phyloP scores from a whole-genome alignment of 2,329 filamentous ascomycete species.

The Hysterium pulicare region DNA sequence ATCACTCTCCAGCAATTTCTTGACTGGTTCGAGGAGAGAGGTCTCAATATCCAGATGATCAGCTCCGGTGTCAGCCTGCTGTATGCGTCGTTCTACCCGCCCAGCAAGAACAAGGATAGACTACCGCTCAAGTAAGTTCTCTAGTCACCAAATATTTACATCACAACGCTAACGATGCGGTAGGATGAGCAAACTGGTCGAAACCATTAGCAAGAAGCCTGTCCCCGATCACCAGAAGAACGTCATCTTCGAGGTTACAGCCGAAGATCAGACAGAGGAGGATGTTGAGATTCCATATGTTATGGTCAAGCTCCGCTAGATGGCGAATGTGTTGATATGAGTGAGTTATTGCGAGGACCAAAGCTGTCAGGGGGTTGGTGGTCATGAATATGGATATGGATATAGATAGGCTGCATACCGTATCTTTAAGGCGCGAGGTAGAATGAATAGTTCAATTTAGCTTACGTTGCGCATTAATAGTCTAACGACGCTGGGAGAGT shows the following conservation, averaged over 20 bases:
- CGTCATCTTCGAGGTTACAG: slow-evolving; percentile 91
- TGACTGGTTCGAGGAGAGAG: slow-evolving; percentile 72
- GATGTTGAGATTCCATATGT: slow-evolving; percentile 98
- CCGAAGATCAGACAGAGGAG: slow-evolving; percentile 82
- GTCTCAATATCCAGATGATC: slow-evolving; percentile 83
- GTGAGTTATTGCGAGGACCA: too few species aligned
- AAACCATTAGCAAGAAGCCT: slow-evolving; percentile 85
- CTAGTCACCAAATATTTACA: not conserved
- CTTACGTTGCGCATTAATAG: too few species aligned
- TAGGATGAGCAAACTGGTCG: slow-evolving; percentile 84
- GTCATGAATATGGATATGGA: too few species aligned
- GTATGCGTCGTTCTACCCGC: slow-evolving; percentile 89
- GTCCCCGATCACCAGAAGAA: slow-evolving; percentile 91
- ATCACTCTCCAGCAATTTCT: slow-evolving; percentile 82
- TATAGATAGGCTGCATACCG: too few species aligned
- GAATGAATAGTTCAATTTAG: too few species aligned
- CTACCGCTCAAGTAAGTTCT: slow-evolving; percentile 63
- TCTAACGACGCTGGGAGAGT: too few species aligned
- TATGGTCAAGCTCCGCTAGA: slow-evolving; percentile 69
- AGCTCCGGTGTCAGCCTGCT: slow-evolving; percentile 95
- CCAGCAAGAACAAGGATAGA: slow-evolving; percentile 78
- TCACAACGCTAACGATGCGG: slow-evolving; percentile 18
- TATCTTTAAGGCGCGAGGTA: too few species aligned
- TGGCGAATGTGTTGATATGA: too few species aligned
- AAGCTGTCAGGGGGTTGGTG: too few species aligned